Conservation (phyloP, 192 early-diverging fungal species). For the Gamsiella multidivaricata region DNA sequence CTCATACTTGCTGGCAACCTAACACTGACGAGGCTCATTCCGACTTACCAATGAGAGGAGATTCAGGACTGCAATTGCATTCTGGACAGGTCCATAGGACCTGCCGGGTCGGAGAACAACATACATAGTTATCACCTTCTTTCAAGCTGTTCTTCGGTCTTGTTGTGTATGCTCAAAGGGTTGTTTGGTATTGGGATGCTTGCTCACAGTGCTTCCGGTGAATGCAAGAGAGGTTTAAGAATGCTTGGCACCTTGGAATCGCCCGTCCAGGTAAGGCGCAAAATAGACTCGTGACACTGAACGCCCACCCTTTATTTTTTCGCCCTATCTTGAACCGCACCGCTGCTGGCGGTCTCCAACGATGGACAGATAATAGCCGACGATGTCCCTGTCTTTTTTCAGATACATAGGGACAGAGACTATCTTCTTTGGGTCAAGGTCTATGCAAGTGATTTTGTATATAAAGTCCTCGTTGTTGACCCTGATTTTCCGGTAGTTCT, state of each 20-base stretch:
- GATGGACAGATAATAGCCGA: conserved; percentile 48
- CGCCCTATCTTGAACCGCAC: conserved; percentile 12
- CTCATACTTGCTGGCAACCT: neutral
- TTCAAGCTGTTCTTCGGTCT: neutral
- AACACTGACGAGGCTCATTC: neutral
- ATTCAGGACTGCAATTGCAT: conserved; percentile 51
- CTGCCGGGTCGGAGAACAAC: conserved; percentile 29
- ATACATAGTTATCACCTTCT: conserved; percentile 13
- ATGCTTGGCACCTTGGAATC: neutral
- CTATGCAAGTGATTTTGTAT: conserved; percentile 70
- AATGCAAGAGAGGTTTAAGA: neutral
- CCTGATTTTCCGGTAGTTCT: conserved; percentile 1
- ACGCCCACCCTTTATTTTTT: no score
- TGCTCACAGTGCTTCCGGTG: no score
- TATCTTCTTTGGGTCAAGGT: conserved; percentile 78
- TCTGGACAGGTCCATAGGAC: conserved; percentile 50
- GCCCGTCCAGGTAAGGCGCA: no score
- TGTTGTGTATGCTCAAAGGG: neutral
- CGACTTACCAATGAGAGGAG: conserved; percentile 44
- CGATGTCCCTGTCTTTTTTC: conserved; percentile 66
- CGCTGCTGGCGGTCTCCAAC: conserved; percentile 29
- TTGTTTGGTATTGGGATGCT: no score
- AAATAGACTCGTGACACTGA: no score
- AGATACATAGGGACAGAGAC: conserved; percentile 66
- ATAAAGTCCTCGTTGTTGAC: conserved; percentile 24